Evolutionary conservation across 169 alveolate species (phyloP), one percentile per base, ranked within the genome.

Genomic region (Cryptosporidium ryanae): DNA sequence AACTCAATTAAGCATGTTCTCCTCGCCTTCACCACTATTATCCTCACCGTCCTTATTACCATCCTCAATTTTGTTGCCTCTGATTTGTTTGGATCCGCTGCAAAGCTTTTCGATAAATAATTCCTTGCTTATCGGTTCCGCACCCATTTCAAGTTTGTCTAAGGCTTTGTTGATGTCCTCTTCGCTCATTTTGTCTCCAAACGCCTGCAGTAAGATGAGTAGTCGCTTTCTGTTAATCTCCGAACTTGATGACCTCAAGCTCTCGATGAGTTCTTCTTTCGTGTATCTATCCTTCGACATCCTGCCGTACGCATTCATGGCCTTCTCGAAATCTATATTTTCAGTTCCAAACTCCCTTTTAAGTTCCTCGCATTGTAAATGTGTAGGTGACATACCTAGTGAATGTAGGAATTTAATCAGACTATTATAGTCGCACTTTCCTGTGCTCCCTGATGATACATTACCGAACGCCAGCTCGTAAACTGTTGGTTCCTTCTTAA

Each of bases 401-500:
- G 48, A 46, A 48, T 76, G 87, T 17, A 76, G 27, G 52, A 59
- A 76, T 44, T 59, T 61, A 3, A 59, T n/a, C 21, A 76, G 46
- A 12, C 46, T 46, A 13, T 55, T 61, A 44, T 57, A 32, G 38
- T 61, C 43, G 38, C 87, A 76, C 23, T 59, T 76, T 43, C 71
- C 71, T 38, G 61, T 32, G 17, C 52, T 18, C 18, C 59, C 6
- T 18, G 84, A 50, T n/a, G 63, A 52, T 4, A 76, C 71, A 34
- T 76, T 59, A 15, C 49, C 70, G 63, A 76, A 76, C 46, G 55
- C 71, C 23, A 76, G 38, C 46, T 76, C 87, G 48, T 76, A 76
- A 38, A 76, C 63, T n/a, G 87, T 76, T 43, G 87, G 87, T 25
- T 76, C 87, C 38, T 61, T 76, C 32, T 76, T 76, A 17, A 59